Evolutionary conservation across 1,139 yeast genomes (phyloP).

Genomic region (Kodamaea anthophila): DNA sequence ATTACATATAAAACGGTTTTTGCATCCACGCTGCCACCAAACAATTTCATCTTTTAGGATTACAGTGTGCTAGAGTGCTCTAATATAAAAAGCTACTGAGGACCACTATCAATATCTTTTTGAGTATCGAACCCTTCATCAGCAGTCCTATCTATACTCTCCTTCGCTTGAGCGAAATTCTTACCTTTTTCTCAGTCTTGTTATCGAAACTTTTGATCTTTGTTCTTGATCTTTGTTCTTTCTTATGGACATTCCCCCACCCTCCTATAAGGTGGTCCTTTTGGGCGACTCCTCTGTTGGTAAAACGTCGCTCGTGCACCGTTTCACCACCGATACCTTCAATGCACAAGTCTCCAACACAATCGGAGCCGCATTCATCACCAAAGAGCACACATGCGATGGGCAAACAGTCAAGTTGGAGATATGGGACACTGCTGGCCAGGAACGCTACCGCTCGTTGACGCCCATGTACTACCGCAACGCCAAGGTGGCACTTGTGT

Average conservation of each 20-base stretch:
- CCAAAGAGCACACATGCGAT: slow-evolving; percentile 27
- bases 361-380: slow-evolving; percentile 46
- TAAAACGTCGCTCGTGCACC: slow-evolving; percentile 38
- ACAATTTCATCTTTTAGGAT: too few relatives aligned
- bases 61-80: too few relatives aligned
- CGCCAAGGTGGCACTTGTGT: slow-evolving; percentile 30
- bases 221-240: too few relatives aligned
- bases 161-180: too few relatives aligned
- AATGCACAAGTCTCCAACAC: slow-evolving; percentile 37
- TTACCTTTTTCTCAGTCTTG: too few relatives aligned
- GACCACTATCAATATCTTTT: too few relatives aligned
- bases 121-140: too few relatives aligned
- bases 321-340: slow-evolving; percentile 35
- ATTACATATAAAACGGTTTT: too few relatives aligned
- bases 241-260: slow-evolving; percentile 16
- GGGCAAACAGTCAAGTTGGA: slow-evolving; percentile 38
- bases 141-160: too few relatives aligned
- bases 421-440: slow-evolving; percentile 50
- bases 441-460: slow-evolving; percentile 41
- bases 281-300: slow-evolving; percentile 46
- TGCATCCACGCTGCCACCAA: too few relatives aligned
- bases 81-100: too few relatives aligned
- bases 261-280: slow-evolving; percentile 34
- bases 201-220: too few relatives aligned
- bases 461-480: slow-evolving; percentile 47